Evolutionary conservation across 139 green algal genomes (phyloP), one percentile per base, ranked within the genome.

Genomic region (Mychonastes homosphaera): DNA sequence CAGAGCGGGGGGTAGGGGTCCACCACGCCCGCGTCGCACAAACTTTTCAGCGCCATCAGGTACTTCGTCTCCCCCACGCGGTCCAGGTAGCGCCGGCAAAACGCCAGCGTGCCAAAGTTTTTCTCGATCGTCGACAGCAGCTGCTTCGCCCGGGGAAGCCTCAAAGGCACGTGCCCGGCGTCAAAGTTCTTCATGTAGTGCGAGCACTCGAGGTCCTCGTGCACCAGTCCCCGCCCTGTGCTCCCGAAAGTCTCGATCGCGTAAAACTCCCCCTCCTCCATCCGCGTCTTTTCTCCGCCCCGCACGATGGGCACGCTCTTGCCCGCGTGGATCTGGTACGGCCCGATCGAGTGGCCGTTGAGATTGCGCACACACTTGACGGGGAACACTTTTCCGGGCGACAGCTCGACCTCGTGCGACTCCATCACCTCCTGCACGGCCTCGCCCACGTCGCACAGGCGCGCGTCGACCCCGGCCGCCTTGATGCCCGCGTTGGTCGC

Each of bases 181-280:
- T 92, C 77, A 69, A 91, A 94, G 71, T 95, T 90, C 81, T 97
- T 97, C 88, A 96, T 96, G 82, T 99, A 99, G 78, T 99, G 93
- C 56, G 63, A 85, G 77, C 84, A 92, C 78, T 99, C 93, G 52
- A 98, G 75, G 74, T 98, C 93, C 65, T 98, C 91, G n/a, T 78
- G 74, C 62, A 98, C 91, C 49, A 56, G 30, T 23, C 26, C 21
- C 64, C 43, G 67, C 63, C 82, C 87, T 5, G 89, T 97, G 67
- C 72, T 89, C 19, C 93, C 93, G 68, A 99, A 99, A 0, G 93
- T 99, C 76, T 99, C 93, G 56, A 99, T 98, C 49, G 93, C 93
- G 56, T 87, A 99, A 69, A 97, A 96, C 79, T 99, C 93, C 30
- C 92, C 92, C 67, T 99, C 93, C 78, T 99, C 93, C 93, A 99